Base-by-base conservation (phyloP, 371 early-diverging fungal species). In the Mucor saturninus region DNA sequence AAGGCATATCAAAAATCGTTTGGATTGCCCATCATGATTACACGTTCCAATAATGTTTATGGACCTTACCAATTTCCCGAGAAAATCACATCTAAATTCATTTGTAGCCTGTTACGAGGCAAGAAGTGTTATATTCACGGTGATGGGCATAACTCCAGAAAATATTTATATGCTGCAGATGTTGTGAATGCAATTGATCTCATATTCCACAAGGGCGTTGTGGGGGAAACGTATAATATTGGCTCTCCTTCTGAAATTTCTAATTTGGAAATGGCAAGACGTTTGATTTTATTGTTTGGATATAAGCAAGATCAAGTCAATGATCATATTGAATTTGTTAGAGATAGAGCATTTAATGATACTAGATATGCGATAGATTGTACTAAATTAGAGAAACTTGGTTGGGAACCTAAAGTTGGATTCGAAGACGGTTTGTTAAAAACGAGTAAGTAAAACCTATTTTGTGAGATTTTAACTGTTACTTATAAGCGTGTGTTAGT, bases 1-100 rank as follows among this genome's bases (percentile, higher is more conserved):
- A 86, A 85, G 58, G 92, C 94, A 0, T 95, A 95, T 68, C 76
- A 88, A 63, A 91, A 86, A 70, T 92, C 92, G 1, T 95, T 93
- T 71, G 85, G 89, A 5, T 64, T 93, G 4, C 95, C 95, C 21
- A 83, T 87, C 38, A 89, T 93, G 76, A 92, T 93, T 68, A 92
- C 92, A 5, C 83, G 95, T 13, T 87, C 89, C 59, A 93, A 93
- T 70, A 95, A 95, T 67, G 86, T 95, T 7, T 95, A 91, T 67
- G 95, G 95, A 0, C 93, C 94, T 4, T 83, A 85, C 54, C 94
- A 93, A 70, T 95, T 90, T 60, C 95, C 95, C 2, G 95, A 95
- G 71, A 95, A 95, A 69, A 86, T 93, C 49, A 91, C 92, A 40
- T 92, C 94, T 2, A 95, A 93, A 72, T 93, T 95, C 68, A 88